These are phyloP conservation scores for Diplocarpon mali DNA, from an alignment of 2,329 filamentous ascomycete genomes.

Conservation along the genomic window DNA sequence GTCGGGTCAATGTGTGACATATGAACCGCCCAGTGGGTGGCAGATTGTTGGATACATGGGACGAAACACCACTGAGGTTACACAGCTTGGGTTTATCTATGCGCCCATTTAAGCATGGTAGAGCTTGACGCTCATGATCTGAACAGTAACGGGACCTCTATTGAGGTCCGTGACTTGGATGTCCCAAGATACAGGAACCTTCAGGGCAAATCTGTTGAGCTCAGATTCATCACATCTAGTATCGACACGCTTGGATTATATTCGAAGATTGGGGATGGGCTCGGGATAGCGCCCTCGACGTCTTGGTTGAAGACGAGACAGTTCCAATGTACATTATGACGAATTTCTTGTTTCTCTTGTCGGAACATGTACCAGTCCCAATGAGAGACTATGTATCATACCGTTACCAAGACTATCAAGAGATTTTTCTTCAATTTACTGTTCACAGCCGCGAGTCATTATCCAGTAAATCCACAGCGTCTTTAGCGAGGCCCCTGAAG, in stretches of 20 bases:
- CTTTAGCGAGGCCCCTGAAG: conserved; percentile 17
- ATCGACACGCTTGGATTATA: too few relatives aligned
- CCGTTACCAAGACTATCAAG: not conserved
- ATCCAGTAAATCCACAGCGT: conserved; percentile 15
- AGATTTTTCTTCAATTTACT: not conserved
- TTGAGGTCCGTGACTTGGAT: too few relatives aligned
- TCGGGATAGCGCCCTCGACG: too few relatives aligned
- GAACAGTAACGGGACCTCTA: not conserved
- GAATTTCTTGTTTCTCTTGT: not conserved
- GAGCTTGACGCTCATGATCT: not conserved
- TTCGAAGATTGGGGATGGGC: too few relatives aligned
- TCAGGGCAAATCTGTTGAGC: too few relatives aligned
- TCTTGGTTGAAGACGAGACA: too few relatives aligned
- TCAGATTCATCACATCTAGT: too few relatives aligned
- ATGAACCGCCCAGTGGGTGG: conserved; percentile 37
- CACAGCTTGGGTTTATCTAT: conserved; percentile 40
- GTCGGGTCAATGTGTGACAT: conserved; percentile 37
- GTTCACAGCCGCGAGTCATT: conserved; percentile 4
- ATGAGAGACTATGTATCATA: not conserved
- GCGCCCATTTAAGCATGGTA: conserved; percentile 29
- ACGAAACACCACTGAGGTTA: conserved; percentile 42
- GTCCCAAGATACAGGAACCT: too few relatives aligned
- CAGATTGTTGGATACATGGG: conserved; percentile 43
- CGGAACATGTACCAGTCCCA: not conserved
- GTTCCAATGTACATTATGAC: too few relatives aligned